Base-by-base conservation (phyloP, 129 eudicot species). In the Flaveria trinervia region DNA sequence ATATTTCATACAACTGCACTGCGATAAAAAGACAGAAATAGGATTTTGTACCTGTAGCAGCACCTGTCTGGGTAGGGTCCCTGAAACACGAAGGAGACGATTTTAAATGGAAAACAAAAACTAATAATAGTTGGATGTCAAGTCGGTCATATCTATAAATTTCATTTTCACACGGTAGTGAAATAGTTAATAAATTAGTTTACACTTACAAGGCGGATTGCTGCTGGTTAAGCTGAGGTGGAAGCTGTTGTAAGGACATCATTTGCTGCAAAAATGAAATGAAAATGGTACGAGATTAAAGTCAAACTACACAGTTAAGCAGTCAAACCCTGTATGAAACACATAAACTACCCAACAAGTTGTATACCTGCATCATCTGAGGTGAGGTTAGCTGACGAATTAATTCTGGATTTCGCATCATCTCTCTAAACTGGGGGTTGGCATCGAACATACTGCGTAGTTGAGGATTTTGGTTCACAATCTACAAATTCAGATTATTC, bases 281-380 rank as follows among this genome's bases (percentile, higher is more conserved):
- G 43, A 12, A 73, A 60, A 12, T 25, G 8, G 2, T 28, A n/a
- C 18, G 4, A 44, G 9, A 44, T 66, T 22, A 44, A 16, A 25
- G 57, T 17, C 73, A 65, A 75, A 65, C 7, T 65, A 22, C 8
- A 8, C 79, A 22, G 16, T 55, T 22, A 70, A 74, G 18, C 57
- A 43, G 55, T 74, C 33, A 68, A 41, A 60, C 33, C 4, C 26
- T 3, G 55, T 50, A 26, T 26, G 17, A 25, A 57, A 54, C 26
- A 25, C 15, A 66, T 4, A 48, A 13, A 78, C 17, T 51, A 65
- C 26, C 51, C 76, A 18, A 22, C 57, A 56, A 70, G 30, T 14
- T 39, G 11, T 69, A 57, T 80, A 94, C 99, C 99, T 94, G 99
- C 93, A 94, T 85, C 76, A 85, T 84, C 80, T 94, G 96, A 69